Conservation (phyloP, 257 asterid species). For the Leonotis leonurus region DNA sequence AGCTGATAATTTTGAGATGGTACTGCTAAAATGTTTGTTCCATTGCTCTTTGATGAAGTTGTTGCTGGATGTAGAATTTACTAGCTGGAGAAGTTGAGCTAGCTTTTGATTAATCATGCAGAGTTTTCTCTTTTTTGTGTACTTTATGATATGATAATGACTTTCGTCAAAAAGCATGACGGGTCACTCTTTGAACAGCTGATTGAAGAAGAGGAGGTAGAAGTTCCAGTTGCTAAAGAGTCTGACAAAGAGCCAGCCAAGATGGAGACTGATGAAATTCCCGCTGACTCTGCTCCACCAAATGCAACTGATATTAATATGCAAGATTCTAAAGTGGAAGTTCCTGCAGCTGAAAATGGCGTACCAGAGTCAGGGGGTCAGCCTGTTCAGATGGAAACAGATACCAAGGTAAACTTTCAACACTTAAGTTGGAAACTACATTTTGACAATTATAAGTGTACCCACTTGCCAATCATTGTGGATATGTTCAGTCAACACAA, state of each 20-base stretch:
- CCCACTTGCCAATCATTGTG: neutral
- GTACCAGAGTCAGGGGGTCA: conserved; percentile 56
- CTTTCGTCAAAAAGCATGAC: neutral
- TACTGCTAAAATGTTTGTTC: neutral
- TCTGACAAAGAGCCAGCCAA: conserved; percentile 45
- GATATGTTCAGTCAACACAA: neutral
- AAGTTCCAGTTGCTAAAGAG: conserved; percentile 57
- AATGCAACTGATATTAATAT: conserved; percentile 47
- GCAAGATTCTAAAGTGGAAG: conserved; percentile 58
- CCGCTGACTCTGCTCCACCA: conserved; percentile 35
- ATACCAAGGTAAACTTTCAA: conserved; percentile 52
- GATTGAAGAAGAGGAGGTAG: conserved; percentile 83
- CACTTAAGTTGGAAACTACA: neutral
- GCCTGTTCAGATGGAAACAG: conserved; percentile 72
- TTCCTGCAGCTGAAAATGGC: conserved; percentile 61
- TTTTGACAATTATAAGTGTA: neutral
- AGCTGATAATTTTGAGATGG: neutral
- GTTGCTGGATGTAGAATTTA: neutral
- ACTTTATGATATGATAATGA: neutral
- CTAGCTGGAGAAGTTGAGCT: neutral
- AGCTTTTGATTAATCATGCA: neutral
- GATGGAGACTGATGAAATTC: conserved; percentile 71
- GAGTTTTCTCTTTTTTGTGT: neutral
- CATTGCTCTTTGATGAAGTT: neutral
- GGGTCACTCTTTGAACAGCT: conserved; percentile 36